phyloP scores from a whole-genome alignment of 805 yeast species.

The Candida parachauliodes region DNA sequence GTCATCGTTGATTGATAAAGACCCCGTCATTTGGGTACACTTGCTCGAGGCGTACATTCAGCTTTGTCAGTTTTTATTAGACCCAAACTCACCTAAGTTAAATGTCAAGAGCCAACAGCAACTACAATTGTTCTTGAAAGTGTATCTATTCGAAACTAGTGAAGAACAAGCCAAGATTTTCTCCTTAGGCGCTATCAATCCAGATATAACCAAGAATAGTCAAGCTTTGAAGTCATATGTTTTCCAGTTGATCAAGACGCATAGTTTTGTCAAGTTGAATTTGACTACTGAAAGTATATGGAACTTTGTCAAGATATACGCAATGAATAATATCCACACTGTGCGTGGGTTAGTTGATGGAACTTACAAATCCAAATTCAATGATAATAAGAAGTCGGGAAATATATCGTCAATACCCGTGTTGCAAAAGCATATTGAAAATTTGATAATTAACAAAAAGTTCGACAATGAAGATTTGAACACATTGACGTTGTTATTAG shows the following conservation, averaged over 20 bases:
- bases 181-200: constrained; percentile 69
- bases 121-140: constrained; percentile 51
- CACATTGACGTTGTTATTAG: constrained; percentile 44
- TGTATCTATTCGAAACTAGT: constrained; percentile 57
- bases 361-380: constrained; percentile 42
- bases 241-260: constrained; percentile 46
- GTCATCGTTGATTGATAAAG: constrained; percentile 75
- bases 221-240: constrained; percentile 45
- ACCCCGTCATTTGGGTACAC: constrained; percentile 82
- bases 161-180: constrained; percentile 59
- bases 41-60: constrained; percentile 60
- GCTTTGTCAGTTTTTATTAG: constrained; percentile 46
- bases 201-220: constrained; percentile 58
- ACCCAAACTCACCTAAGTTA: constrained; percentile 34
- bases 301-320: constrained; percentile 59
- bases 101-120: constrained; percentile 57
- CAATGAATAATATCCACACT: constrained; percentile 34
- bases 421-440: constrained; percentile 49
- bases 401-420: constrained; percentile 41
- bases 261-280: constrained; percentile 51
- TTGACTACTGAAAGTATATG: constrained; percentile 60
- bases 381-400: constrained; percentile 48
- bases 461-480: constrained; percentile 45
- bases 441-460: constrained; percentile 44
- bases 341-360: constrained; percentile 59